Base-by-base conservation (phyloP, 164 flowering plant species). In the Aristolochia fimbriata region DNA sequence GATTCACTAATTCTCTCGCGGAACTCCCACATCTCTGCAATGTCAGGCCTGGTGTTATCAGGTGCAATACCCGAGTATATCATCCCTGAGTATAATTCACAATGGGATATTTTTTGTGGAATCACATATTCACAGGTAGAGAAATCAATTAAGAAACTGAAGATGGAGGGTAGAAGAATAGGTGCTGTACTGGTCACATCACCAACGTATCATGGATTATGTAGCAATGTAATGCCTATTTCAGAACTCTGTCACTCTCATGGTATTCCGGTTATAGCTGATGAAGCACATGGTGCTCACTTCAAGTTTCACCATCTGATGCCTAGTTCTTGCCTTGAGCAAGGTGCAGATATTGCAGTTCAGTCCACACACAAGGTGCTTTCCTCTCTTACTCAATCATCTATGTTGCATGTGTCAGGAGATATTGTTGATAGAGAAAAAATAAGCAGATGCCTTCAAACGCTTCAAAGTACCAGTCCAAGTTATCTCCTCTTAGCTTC, bases 281-380 rank as follows among this genome's bases (percentile, higher is more conserved):
- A 81, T 48, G 86, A 81, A 68, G 86, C 83, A 15, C 81, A 79
- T 69, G 86, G 83, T 21, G 83, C 83, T 11, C 81, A 81, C 61
- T 77, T 81, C 43, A 77, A 74, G 47, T 77, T 81, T 68, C 83
- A 81, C 62, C 62, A 47, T 17, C 58, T 51, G 46, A 73, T 81
- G 22, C 85, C 85, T 14, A 45, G 19, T 41, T 70, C 83, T n/a
- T 78, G 81, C 27, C 81, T 81, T 15, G 61, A 73, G 59, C 83
- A 79, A 73, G 83, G 81, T 33, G 80, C 78, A 15, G 86, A 81
- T 59, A 63, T 81, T 16, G 77, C 64, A 2, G 73, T 81, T 19
- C 86, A 81, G 51, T 81, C 86, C 41, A 81, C 81, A 23, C 83
- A 81, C 74, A 79, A 81, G 61, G 83, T 79, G 14, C 65, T 81